Conservation (phyloP, 2,329 filamentous ascomycete species). For the Penicillium palitans region DNA sequence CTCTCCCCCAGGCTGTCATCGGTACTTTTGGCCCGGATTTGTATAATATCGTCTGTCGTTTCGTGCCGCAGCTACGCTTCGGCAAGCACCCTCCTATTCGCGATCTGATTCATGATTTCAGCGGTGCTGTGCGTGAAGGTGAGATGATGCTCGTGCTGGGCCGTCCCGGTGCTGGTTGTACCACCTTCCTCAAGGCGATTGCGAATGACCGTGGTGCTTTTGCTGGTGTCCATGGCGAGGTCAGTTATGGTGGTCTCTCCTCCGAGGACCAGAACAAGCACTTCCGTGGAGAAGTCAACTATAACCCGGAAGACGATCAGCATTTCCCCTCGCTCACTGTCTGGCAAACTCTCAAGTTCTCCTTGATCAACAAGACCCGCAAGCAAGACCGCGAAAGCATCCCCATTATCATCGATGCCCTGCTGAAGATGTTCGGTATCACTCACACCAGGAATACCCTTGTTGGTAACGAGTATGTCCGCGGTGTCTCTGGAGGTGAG, state of each 20-base stretch:
- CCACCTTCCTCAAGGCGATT: constrained; percentile 74
- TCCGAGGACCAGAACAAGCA: constrained; percentile 66
- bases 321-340: constrained; percentile 75
- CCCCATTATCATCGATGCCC: constrained; percentile 66
- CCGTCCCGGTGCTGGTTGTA: constrained; percentile 71
- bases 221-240: constrained; percentile 66
- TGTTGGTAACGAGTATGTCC: constrained; percentile 71
- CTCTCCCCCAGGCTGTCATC: constrained; percentile 70
- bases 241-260: constrained; percentile 70
- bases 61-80: constrained; percentile 53
- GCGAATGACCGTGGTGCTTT: constrained; percentile 68
- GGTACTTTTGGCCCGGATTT: constrained; percentile 81
- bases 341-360: constrained; percentile 74
- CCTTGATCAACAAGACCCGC: constrained; percentile 72
- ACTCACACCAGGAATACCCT: constrained; percentile 71
- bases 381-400: constrained; percentile 65
- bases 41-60: constrained; percentile 61
- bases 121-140: constrained; percentile 64
- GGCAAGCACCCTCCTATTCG: constrained; percentile 52
- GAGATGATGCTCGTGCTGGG: constrained; percentile 75
- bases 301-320: constrained; percentile 74
- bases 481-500: constrained; percentile 78
- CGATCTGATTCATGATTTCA: constrained; percentile 65
- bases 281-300: constrained; percentile 75
- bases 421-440: constrained; percentile 78